Evolutionary conservation across 495 filamentous ascomycete species (phyloP).

Genomic region (Penicillium verhagenii): DNA sequence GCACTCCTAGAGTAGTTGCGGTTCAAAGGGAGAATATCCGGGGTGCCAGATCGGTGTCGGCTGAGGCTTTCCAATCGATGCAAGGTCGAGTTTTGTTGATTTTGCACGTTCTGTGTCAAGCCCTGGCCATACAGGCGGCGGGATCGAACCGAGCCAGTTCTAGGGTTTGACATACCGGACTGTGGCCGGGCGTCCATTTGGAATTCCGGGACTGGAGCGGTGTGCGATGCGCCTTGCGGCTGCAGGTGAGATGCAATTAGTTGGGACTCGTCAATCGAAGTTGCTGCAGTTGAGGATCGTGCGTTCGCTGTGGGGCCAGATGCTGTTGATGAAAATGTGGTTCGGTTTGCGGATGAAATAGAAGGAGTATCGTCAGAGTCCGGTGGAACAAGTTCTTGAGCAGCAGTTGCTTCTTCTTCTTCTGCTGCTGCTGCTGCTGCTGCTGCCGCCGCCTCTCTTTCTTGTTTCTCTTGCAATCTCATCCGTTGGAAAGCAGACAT

Average conservation of each 20-base stretch:
- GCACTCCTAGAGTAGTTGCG: slow-evolving; percentile 53
- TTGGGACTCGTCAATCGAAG: slow-evolving; percentile 79
- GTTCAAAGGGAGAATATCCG: slow-evolving; percentile 37
- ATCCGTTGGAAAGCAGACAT: slow-evolving; percentile 76
- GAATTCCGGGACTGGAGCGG: slow-evolving; percentile 18
- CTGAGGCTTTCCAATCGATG: slow-evolving; percentile 76
- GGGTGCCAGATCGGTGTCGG: slow-evolving; percentile 44
- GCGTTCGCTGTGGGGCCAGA: slow-evolving; percentile 66
- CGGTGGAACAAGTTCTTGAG: slow-evolving; percentile 22
- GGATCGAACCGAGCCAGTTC: slow-evolving; percentile 54
- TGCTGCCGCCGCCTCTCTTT: slow-evolving; percentile 32
- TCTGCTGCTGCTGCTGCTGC: slow-evolving; percentile 26
- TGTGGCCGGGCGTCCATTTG: slow-evolving; percentile 13
- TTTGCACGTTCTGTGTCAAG: slow-evolving; percentile 74
- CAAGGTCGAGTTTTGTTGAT: slow-evolving; percentile 73
- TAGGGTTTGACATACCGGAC: slow-evolving; percentile 34
- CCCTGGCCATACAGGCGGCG: slow-evolving; percentile 84
- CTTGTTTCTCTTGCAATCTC: slow-evolving; percentile 58
- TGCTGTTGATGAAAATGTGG: slow-evolving; percentile 83
- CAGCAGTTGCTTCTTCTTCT: slow-evolving; percentile 29
- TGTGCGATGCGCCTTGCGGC: background rate
- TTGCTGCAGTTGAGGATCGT: slow-evolving; percentile 85
- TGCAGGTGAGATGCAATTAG: slow-evolving; percentile 46
- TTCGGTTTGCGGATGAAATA: slow-evolving; percentile 70
- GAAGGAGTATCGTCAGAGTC: slow-evolving; percentile 57